Evolutionary conservation across 108 stramenopile species (phyloP).

Genomic region (Pseudonitzschia multistriata): DNA sequence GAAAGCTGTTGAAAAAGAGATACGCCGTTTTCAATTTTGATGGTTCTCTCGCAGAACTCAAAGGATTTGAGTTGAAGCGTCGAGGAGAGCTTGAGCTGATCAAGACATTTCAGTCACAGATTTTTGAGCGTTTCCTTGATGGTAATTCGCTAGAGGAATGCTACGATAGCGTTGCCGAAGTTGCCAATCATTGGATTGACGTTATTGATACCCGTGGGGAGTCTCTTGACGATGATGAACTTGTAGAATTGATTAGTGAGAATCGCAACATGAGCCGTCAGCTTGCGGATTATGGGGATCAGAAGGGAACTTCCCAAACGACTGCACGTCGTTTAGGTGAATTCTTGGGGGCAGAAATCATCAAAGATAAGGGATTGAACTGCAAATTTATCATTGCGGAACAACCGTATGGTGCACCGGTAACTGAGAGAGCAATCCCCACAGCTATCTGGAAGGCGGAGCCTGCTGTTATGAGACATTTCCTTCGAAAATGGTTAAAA

Average conservation of each 20-base stretch:
- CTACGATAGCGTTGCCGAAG: slow-evolving; percentile 93
- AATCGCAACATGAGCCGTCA: slow-evolving; percentile 97
- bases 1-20: slow-evolving; percentile 97
- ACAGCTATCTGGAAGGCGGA: slow-evolving; percentile 95
- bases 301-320: slow-evolving; percentile 96
- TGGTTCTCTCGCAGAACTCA: slow-evolving; percentile 97
- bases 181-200: slow-evolving; percentile 99
- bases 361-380: slow-evolving; percentile 97
- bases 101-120: slow-evolving; percentile 97
- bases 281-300: slow-evolving; percentile 96
- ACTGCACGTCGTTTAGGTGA: slow-evolving; percentile 96
- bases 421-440: slow-evolving; percentile 95
- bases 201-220: slow-evolving; percentile 93
- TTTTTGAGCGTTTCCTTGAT: slow-evolving; percentile 95
- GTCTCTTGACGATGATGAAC: slow-evolving; percentile 91
- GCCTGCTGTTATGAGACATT: slow-evolving; percentile 83
- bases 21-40: slow-evolving; percentile 99
- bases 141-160: slow-evolving; percentile 88
- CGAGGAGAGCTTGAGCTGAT: slow-evolving; percentile 99
- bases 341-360: slow-evolving; percentile 97
- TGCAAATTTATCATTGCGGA: slow-evolving; percentile 97
- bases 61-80: slow-evolving; percentile 99
- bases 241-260: slow-evolving; percentile 96
- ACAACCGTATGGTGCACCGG: slow-evolving; percentile 93
- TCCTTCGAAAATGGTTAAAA: slow-evolving; percentile 93